phyloP scores from a whole-genome alignment of 176 grass and related monocot genomes.

The Avena atlantica region DNA sequence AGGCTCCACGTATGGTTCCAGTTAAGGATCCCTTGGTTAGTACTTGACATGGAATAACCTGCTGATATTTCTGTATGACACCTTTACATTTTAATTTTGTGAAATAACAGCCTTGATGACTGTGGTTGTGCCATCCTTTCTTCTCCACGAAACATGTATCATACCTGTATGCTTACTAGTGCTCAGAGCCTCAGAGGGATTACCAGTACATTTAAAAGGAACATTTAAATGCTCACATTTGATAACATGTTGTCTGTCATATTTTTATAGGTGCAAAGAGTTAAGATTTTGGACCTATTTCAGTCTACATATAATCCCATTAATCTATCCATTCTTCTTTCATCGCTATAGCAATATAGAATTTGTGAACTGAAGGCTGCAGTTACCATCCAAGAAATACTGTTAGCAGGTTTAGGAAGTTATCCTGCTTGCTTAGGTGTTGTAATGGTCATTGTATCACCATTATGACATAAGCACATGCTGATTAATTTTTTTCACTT shows the following conservation, averaged over 20 bases:
- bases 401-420: not conserved
- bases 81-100: conserved; percentile 18
- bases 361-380: conserved; percentile 21
- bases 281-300: not conserved
- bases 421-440: conserved; percentile 7
- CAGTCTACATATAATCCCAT: not conserved
- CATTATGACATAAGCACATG: conserved; percentile 8
- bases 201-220: not conserved
- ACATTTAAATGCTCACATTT: not conserved
- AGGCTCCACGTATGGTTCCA: conserved; percentile 86
- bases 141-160: not conserved
- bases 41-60: conserved; percentile 6
- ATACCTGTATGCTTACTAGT: not conserved
- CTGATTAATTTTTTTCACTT: not conserved
- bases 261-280: not conserved
- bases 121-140: conserved; percentile 10
- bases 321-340: conserved; percentile 18
- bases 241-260: not conserved
- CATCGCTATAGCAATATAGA: not conserved
- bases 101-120: not conserved
- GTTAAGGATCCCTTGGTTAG: conserved; percentile 77
- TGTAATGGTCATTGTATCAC: conserved; percentile 2
- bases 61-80: conserved; percentile 7
- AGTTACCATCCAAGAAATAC: conserved; percentile 5
- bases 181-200: not conserved